Base-by-base conservation (phyloP, 2,329 filamentous ascomycete species). In the Xylaria sp. region DNA sequence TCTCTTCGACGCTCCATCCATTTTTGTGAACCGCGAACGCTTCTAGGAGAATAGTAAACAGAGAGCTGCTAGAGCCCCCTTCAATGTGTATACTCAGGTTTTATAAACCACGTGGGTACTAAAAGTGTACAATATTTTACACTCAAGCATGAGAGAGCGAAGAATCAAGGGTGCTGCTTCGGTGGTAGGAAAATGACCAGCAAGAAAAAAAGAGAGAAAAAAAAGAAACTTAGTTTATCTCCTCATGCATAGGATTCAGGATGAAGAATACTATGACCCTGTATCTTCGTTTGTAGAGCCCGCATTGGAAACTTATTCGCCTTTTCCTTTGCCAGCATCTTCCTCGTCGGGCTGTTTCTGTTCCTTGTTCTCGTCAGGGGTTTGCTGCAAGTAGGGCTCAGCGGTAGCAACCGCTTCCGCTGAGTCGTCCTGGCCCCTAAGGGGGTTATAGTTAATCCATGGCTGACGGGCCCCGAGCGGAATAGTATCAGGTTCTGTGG, bases 381-480 rank as follows among this genome's bases (percentile, higher is more conserved):
- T n/a, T 49, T 58, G 20, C 15, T 67, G 46, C 6, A 48, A n/a
- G 10, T 48, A 23, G 7, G 25, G 13, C 49, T 51, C 33, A 33
- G 49, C 15, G 5, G n/a, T n/a, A 41, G 23, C 28, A 31, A 15
- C 5, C 1, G 25, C 25, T 20, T 23, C 49, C 12, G 18, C 3
- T 3, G 46, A 15, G 60, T 28, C 57, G 23, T 58, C 56, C 1
- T 43, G 20, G 8, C 56, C 56, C 41, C 36, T 41, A 13, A 68
- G 64, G 2, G 68, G 56, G 46, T 67, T 65, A n/a, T 67, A 62
- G 48, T 67, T 65, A 36, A 70, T 67, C 43, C 28, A 59, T 28
- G 64, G 51, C 46, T 65, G 60, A 33, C 51, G 51, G 31, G 57
- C 36, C 59, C 57, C 7, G 13, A 56, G 43, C 2, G 39, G 39